phyloP scores from a whole-genome alignment of 2,329 filamentous ascomycete genomes.

The Amesomyces nigricolor region DNA sequence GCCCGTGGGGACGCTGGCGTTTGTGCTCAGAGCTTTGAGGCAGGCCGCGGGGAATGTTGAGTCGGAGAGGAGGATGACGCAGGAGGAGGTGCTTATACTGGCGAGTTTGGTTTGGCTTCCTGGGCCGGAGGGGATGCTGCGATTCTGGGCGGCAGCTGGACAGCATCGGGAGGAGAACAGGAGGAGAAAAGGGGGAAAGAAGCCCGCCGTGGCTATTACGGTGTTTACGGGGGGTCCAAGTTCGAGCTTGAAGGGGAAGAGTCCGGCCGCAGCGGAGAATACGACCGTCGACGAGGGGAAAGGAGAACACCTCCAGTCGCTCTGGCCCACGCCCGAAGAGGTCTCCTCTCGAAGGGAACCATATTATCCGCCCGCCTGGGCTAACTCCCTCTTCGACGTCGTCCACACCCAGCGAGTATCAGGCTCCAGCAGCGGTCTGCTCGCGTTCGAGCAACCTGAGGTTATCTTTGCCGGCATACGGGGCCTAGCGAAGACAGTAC shows the following conservation, averaged over 20 bases:
- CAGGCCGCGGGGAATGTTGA: constrained; percentile 24
- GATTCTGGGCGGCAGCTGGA: constrained; percentile 48
- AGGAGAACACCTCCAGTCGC: background rate
- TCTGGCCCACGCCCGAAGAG: constrained; percentile 3
- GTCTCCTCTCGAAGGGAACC: constrained; percentile 21
- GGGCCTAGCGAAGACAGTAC: constrained; percentile 37
- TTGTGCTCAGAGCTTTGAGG: constrained; percentile 45
- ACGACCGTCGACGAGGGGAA: background rate
- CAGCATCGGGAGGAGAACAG: constrained; percentile 28
- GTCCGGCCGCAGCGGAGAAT: constrained; percentile 12
- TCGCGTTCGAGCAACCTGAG: constrained; percentile 46
- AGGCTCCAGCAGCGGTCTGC: constrained; percentile 40
- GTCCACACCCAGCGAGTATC: constrained; percentile 36
- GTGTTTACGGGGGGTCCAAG: constrained; percentile 33
- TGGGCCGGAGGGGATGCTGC: constrained; percentile 55
- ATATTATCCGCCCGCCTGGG: constrained; percentile 48
- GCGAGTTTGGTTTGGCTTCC: constrained; percentile 61
- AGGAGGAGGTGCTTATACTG: constrained; percentile 53
- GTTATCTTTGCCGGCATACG: constrained; percentile 39
- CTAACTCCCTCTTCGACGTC: constrained; percentile 38
- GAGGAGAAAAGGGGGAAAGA: constrained; percentile 23
- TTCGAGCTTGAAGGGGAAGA: background rate
- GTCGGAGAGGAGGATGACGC: constrained; percentile 32
- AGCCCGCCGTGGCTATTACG: constrained; percentile 42
- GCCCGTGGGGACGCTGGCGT: constrained; percentile 52